Evolutionary conservation across 2,329 filamentous ascomycete species (phyloP).

Genomic region (Purpureocillium lavendulum): DNA sequence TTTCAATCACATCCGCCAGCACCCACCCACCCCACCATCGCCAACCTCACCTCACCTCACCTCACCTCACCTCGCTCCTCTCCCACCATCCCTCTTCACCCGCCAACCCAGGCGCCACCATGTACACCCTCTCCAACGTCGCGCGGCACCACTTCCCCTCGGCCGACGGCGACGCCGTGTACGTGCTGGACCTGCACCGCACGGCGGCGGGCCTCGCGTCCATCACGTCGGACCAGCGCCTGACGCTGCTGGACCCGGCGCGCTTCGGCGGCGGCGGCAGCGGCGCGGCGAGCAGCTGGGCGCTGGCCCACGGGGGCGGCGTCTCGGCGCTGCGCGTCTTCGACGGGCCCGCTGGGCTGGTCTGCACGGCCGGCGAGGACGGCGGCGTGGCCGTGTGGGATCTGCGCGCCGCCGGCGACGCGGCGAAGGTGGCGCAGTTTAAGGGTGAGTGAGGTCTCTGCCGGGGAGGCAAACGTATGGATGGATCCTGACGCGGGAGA

Average conservation of each 20-base stretch:
- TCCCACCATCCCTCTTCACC: neutral
- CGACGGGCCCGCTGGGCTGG: constrained; percentile 39
- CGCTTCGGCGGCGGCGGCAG: constrained; percentile 43
- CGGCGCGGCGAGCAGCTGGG: constrained; percentile 37
- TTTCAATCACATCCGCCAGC: too few species aligned
- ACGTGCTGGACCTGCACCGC: constrained; percentile 51
- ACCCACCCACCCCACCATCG: too few species aligned
- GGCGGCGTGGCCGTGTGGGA: constrained; percentile 62
- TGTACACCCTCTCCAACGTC: constrained; percentile 25
- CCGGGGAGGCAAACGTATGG: too few species aligned
- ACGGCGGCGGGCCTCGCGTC: constrained; percentile 44
- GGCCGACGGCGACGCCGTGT: constrained; percentile 33
- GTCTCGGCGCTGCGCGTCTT: constrained; percentile 54
- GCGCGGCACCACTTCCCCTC: constrained; percentile 20
- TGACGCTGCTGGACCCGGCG: constrained; percentile 55
- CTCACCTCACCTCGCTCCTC: neutral
- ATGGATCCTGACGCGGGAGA: neutral
- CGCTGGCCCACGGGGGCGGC: constrained; percentile 46
- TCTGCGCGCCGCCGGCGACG: constrained; percentile 35
- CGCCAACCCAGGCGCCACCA: constrained; percentile 3
- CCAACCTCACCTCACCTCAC: neutral
- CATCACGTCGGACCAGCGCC: constrained; percentile 62
- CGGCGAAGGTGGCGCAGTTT: constrained; percentile 34
- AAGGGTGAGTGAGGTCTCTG: constrained; percentile 27
- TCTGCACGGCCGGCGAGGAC: constrained; percentile 66